Percentiles rank a stretch among this genome's conserved stretches.
phyloP scores from a whole-genome alignment of 208 protist genomes.

The Leishmania tarentolae region DNA sequence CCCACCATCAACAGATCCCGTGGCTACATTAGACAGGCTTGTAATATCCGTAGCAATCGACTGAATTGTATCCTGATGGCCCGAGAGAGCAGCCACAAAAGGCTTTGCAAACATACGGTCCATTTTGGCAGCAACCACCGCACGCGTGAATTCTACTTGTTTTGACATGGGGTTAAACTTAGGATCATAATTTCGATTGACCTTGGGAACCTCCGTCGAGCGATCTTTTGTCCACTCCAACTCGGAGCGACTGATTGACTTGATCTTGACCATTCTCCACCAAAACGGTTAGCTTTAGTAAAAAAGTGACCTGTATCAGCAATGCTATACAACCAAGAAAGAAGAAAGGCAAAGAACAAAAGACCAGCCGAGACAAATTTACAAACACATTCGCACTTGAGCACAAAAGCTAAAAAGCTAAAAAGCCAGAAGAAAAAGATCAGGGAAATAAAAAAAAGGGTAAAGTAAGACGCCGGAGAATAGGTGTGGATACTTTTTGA shows the following conservation, averaged over 20 bases:
- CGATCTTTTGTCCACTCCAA: constrained; percentile 94
- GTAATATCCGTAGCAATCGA: constrained; percentile 89
- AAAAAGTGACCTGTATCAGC: neutral
- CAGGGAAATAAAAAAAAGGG: neutral
- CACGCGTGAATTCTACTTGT: constrained; percentile 96
- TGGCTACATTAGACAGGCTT: constrained; percentile 83
- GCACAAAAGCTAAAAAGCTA: neutral
- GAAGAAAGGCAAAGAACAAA: neutral
- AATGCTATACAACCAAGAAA: neutral
- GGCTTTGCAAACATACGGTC: constrained; percentile 98
- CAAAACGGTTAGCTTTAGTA: neutral
- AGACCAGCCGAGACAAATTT: neutral
- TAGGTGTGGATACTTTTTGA: neutral
- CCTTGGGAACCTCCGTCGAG: constrained; percentile 83
- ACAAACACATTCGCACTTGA: neutral
- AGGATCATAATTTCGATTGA: constrained; percentile 94
- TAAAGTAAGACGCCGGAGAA: neutral
- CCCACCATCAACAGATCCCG: constrained; percentile 89
- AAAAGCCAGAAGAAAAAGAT: neutral
- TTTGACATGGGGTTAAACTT: constrained; percentile 96
- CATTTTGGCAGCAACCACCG: constrained; percentile 95
- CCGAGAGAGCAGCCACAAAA: constrained; percentile 91
- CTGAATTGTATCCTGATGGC: constrained; percentile 93
- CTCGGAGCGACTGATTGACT: constrained; percentile 91
- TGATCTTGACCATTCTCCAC: constrained; percentile 90